Conservation (phyloP, 179 eudicot genomes). For the Spinacia oleracea region DNA sequence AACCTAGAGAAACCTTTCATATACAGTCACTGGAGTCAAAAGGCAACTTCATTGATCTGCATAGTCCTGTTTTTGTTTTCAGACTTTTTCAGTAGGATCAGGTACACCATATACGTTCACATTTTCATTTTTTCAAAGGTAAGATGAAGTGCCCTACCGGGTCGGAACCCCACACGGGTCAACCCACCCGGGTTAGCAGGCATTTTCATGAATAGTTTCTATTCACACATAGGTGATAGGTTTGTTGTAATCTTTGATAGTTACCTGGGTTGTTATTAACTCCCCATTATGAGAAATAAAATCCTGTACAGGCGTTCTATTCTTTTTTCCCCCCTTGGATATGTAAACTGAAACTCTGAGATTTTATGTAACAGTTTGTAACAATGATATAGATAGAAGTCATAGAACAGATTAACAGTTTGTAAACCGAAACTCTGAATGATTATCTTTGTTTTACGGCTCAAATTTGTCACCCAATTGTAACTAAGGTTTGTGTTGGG, state of each 20-base stretch:
- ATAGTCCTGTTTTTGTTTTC: slow-evolving; percentile 67
- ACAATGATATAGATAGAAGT: not conserved
- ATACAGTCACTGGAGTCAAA: slow-evolving; percentile 55
- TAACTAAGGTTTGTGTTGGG: too few species aligned
- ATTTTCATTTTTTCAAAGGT: too few species aligned
- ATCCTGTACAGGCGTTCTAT: not conserved
- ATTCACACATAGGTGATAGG: not conserved
- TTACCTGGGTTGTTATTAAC: not conserved
- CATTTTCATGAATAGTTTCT: not conserved
- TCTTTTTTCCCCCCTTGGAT: not conserved
- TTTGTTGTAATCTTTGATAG: slow-evolving; percentile 4
- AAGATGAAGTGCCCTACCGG: too few species aligned
- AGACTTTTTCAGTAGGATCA: slow-evolving; percentile 60
- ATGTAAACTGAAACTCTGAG: not conserved
- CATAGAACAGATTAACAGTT: too few species aligned
- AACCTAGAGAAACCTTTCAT: slow-evolving; percentile 70
- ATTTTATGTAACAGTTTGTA: not conserved
- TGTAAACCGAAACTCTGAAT: too few species aligned
- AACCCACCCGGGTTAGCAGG: too few species aligned
- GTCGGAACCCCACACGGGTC: too few species aligned
- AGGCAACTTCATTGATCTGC: slow-evolving; percentile 55
- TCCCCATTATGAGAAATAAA: slow-evolving; percentile 2
- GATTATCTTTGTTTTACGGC: too few species aligned
- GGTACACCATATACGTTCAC: too few species aligned
- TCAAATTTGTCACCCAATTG: too few species aligned